Base-by-base conservation (phyloP, 2,329 filamentous ascomycete species). In the Ophiostoma pallidulum region DNA sequence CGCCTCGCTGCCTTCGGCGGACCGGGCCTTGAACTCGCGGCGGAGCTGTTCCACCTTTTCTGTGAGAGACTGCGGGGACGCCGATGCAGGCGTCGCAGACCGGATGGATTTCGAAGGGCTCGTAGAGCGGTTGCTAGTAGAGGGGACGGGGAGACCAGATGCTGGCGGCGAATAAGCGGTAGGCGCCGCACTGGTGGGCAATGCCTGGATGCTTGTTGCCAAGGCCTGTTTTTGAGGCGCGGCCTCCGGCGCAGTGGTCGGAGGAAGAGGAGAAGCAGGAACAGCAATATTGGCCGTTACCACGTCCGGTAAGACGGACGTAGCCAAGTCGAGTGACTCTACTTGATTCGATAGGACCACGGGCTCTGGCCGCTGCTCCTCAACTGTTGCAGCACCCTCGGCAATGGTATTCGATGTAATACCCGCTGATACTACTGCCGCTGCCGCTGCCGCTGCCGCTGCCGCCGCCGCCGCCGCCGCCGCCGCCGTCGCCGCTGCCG, bases 21-120 rank as follows among this genome's bases (percentile, higher is more conserved):
- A 52, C 36, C 58, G 54, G 3, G 63, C 58, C 36, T 66, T 65
- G 22, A 75, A 70, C 51, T 74, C 72, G 14, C 72, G 70, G 16
- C 74, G 72, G 47, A 76, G 64, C 49, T 75, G 69, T 41, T 75
- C 71, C 3, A 74, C 65, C 51, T 66, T 74, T 47, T 75, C 71
- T 0, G 65, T 64, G 41, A 75, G 57, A 2, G 54, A 53, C 32
- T 40, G 50, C 33, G 51, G 53, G 2, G 50, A 19, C 8, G 28
- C 22, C 12, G 38, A 28, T 2, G 48, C 22, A 4, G 48, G 31
- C 4, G 39, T n/a, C 4, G 31, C 38, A 2, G 48, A 3, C 19
- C 50, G 50, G 10, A 6, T 19, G 3, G 45, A 2, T 39, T 46
- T 50, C n/a, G 29, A 16, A 4, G 47, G 42, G 8, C 47, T 47